phyloP scores from a whole-genome alignment of 805 yeast species.

The Soucietia sequanensis region DNA sequence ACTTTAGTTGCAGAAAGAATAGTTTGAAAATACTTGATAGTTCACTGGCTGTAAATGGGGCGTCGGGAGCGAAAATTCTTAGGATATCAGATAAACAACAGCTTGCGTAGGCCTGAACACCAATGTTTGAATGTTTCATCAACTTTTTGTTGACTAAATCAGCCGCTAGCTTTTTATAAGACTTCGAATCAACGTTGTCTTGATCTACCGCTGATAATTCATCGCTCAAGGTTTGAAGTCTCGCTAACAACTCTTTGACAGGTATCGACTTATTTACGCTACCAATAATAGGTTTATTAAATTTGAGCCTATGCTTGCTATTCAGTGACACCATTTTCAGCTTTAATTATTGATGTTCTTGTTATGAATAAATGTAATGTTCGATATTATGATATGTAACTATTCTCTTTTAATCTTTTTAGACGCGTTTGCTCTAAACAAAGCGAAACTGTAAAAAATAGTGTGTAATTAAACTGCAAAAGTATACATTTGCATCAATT shows the following conservation, averaged over 20 bases:
- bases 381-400: too few relatives aligned
- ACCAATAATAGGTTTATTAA: constrained; percentile 51
- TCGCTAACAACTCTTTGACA: constrained; percentile 55
- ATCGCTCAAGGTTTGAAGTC: constrained; percentile 58
- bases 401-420: too few relatives aligned
- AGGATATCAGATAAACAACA: constrained; percentile 76
- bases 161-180: constrained; percentile 42
- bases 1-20: constrained; percentile 60
- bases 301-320: constrained; percentile 26
- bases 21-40: constrained; percentile 65
- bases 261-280: constrained; percentile 57
- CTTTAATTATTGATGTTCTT: too few relatives aligned
- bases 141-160: constrained; percentile 61
- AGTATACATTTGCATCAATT: too few relatives aligned
- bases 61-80: constrained; percentile 83
- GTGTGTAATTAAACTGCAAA: too few relatives aligned
- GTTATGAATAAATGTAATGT: too few relatives aligned
- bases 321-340: too few relatives aligned
- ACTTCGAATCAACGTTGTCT: constrained; percentile 48
- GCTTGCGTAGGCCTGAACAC: constrained; percentile 67
- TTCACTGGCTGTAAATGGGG: constrained; percentile 71
- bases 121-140: constrained; percentile 57
- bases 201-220: constrained; percentile 66
- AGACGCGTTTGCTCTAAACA: too few relatives aligned
- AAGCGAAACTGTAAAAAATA: too few relatives aligned